Evolutionary conservation across 257 asterid genomes (phyloP), one percentile per base, ranked within the genome.

Genomic region (Petunia secreta): DNA sequence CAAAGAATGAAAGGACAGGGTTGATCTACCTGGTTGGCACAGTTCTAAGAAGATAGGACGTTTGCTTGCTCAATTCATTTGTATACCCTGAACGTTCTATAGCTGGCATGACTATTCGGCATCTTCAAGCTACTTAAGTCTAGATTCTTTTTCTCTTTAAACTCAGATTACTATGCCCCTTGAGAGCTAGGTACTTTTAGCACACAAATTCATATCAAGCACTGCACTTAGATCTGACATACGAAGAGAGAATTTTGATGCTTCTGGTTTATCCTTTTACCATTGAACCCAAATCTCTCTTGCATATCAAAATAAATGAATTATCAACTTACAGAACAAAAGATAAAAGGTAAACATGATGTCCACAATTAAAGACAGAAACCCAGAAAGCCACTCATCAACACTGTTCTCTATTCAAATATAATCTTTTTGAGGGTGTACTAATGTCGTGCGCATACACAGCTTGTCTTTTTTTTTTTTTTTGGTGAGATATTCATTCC

Each of bases 141-240:
- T 9, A 69, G 59, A 44, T 4, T 46, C 25, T 46, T 46, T 0
- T 16, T 2, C 25, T 10, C 25, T 25, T 25, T 1, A 9, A 46
- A 43, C 38, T 67, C 75, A 67, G 25, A 69, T 69, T 8, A 69
- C 58, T 44, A 44, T 80, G 75, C 62, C 57, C 75, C 81, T 76
- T 44, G 9, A 54, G 63, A 59, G 37, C 39, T 6, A 44, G 58
- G 14, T 25, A 43, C 54, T 58, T 57, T 59, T 46, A 46, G 8
- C 44, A 4, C 48, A 52, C 11, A 39, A 16, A 54, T 75, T 48
- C 65, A 75, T 59, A 62, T 4, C 8, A 16, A 39, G 44, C 40
- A 68, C 57, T 80, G 75, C 55, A 68, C 48, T 80, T 83, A 44
- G 76, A n/a, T 57, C 76, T 44, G n/a, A 44, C 8, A 44, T n/a